A percentile compares a stretch with the other conserved stretches of the same genome.
phyloP scores from a whole-genome alignment of 1,284 basidiomycete genomes.

The Erythrobasidium hasegawianum region DNA sequence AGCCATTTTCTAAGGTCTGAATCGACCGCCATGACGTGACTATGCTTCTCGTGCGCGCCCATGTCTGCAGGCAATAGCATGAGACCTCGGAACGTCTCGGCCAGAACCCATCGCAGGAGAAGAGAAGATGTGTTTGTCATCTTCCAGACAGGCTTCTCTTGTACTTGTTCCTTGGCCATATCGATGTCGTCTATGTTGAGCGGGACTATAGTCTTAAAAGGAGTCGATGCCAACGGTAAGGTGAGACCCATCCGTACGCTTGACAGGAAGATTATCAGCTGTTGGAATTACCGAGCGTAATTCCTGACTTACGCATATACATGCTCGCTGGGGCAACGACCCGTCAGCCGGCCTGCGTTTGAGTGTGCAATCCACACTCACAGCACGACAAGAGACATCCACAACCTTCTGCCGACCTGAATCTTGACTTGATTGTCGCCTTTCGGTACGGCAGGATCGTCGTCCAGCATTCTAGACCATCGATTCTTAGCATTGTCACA shows the following conservation, averaged over 20 bases:
- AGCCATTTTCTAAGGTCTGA: slow-evolving; percentile 17
- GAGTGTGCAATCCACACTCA: neutral
- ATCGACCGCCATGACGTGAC: slow-evolving; percentile 17
- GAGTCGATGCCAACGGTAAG: slow-evolving; percentile 11
- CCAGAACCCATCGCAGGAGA: neutral
- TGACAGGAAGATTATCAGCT: neutral
- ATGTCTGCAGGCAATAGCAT: slow-evolving; percentile 18
- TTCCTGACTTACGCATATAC: slow-evolving; percentile 1
- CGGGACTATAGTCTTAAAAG: slow-evolving; percentile 14
- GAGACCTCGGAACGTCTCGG: slow-evolving; percentile 2
- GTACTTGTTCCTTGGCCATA: neutral
- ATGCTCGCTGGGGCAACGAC: neutral
- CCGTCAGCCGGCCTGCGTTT: neutral
- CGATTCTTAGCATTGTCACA: no score
- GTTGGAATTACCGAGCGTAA: neutral
- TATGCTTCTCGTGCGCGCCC: slow-evolving; percentile 23
- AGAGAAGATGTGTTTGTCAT: slow-evolving; percentile 20
- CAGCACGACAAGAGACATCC: slow-evolving; percentile 14
- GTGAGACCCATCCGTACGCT: slow-evolving; percentile 4
- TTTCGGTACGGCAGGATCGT: slow-evolving; percentile 20
- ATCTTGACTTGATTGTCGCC: slow-evolving; percentile 5
- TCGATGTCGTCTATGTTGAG: slow-evolving; percentile 14
- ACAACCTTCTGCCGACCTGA: slow-evolving; percentile 17
- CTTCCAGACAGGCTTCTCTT: slow-evolving; percentile 12
- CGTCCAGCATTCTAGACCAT: neutral